Percentiles rank a stretch among this genome's conserved stretches.
Conservation (phyloP, 2,329 filamentous ascomycete species). For the Ophiostoma tasmaniense region DNA sequence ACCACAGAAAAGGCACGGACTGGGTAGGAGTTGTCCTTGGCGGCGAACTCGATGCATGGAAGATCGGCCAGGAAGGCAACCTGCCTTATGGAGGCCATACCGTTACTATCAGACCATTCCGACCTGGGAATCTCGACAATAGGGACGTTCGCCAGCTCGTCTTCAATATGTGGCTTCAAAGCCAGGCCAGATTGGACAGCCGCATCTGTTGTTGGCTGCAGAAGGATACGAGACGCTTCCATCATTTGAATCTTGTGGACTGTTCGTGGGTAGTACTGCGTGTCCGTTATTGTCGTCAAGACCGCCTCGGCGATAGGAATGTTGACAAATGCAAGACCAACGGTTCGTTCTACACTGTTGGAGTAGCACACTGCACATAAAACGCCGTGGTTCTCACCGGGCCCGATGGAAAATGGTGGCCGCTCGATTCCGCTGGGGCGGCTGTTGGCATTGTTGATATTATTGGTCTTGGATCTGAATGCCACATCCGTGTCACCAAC, state of each 20-base stretch:
- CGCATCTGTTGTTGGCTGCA: conserved; percentile 56
- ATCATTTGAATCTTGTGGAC: conserved; percentile 79
- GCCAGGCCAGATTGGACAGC: conserved; percentile 62
- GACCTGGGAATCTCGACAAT: conserved; percentile 57
- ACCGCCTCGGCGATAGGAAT: conserved; percentile 75
- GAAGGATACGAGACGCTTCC: conserved; percentile 69
- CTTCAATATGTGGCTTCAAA: conserved; percentile 16
- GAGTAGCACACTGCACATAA: conserved; percentile 85
- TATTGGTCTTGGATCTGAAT: too few relatives aligned
- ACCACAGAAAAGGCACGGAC: conserved; percentile 76
- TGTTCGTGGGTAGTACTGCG: conserved; percentile 81
- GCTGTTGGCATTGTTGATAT: neutral
- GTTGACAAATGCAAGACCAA: conserved; percentile 83
- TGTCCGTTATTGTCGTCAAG: conserved; percentile 86
- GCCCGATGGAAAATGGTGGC: conserved; percentile 16
- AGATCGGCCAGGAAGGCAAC: conserved; percentile 75
- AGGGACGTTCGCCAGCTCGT: conserved; percentile 32
- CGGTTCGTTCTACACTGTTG: conserved; percentile 73
- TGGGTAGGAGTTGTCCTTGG: conserved; percentile 78
- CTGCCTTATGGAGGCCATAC: conserved; percentile 67
- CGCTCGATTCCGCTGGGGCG: conserved; percentile 10
- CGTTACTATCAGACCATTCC: conserved; percentile 67
- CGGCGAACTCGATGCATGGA: conserved; percentile 69
- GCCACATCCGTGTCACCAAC: neutral
- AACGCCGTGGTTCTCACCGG: conserved; percentile 17